Base-by-base conservation (phyloP, 305 asterid genomes). In the Fraxinus greggii region DNA sequence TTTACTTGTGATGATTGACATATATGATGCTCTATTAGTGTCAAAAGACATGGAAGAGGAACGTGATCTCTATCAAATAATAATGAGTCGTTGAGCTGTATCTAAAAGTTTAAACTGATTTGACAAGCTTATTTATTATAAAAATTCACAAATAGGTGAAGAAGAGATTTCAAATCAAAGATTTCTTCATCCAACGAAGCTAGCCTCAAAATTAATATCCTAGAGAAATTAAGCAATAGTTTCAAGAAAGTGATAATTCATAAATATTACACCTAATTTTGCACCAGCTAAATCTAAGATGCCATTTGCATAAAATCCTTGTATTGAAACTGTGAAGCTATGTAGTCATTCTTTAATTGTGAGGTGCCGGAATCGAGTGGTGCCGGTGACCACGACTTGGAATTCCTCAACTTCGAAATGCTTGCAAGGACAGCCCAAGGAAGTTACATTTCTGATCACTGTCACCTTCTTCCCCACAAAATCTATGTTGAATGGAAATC, bases 401-500 rank as follows among this genome's bases (percentile, higher is more conserved):
- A 98, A 79, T 85, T 92, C 84, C 91, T 93, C 79, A 95, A 98
- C 89, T 93, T 93, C 0, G 97, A 95, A 79, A 95, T 89, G 82
- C 97, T 95, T 5, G 93, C 90, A 3, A 95, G 92, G 42, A 93
- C 97, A 38, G 82, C 93, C 93, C 76, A 86, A 79, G 32, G 97
- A 93, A 0, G 95, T 92, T 42, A 93, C 85, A 3, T 91, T 91
- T 24, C 99, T 98, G 0, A 87, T 84, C 36, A 95, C 92, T 0
- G 97, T 93, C 84, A 95, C 93, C 87, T 92, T 95, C 85, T 93
- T 95, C 0, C 94, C 97, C 1, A 87, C 89, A 78, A 92, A 95
- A 86, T 93, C 99, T 88, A 95, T 91, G 92, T 89, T 84, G 87
- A 95, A 95, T 48, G 5, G 5, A 4, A 32, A 31, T 31, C 4